phyloP scores from a whole-genome alignment of 139 green algal genomes.

The Chara braunii region DNA sequence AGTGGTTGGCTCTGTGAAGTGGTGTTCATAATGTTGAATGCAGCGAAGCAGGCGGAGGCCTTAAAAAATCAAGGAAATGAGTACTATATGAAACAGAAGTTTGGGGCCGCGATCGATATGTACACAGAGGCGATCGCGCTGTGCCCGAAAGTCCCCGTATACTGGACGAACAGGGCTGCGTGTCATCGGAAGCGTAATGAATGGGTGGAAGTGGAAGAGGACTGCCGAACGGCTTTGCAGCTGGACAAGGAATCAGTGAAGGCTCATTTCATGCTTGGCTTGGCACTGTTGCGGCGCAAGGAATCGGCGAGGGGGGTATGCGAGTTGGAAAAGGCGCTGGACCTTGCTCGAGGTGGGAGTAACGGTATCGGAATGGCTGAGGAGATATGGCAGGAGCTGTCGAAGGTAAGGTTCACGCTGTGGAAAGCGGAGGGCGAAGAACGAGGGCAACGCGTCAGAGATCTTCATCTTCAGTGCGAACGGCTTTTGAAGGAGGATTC shows the following conservation, averaged over 20 bases:
- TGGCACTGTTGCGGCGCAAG: slow-evolving; percentile 22
- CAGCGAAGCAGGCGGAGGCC: slow-evolving; percentile 11
- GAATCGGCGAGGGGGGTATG: not conserved
- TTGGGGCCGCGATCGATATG: slow-evolving; percentile 21
- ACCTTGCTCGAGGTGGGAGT: slow-evolving; percentile 7
- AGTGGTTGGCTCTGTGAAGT: no score
- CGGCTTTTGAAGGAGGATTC: no score
- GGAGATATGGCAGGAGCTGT: slow-evolving; percentile 33
- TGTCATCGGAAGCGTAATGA: slow-evolving; percentile 18
- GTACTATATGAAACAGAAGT: slow-evolving; percentile 18
- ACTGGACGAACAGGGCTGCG: slow-evolving; percentile 27
- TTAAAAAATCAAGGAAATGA: slow-evolving; percentile 18
- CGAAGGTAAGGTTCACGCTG: slow-evolving; percentile 18
- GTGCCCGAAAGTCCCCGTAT: slow-evolving; percentile 16
- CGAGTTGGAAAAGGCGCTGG: slow-evolving; percentile 31
- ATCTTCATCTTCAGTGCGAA: no score
- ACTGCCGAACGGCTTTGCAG: slow-evolving; percentile 29
- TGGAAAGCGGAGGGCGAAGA: slow-evolving; percentile 8
- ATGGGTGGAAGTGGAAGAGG: slow-evolving; percentile 22
- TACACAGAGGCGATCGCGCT: slow-evolving; percentile 32
- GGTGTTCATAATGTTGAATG: no score
- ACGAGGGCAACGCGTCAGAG: slow-evolving; percentile 10
- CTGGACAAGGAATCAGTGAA: slow-evolving; percentile 31
- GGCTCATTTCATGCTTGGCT: slow-evolving; percentile 23
- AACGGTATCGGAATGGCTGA: slow-evolving; percentile 1